Conservation (phyloP, 495 filamentous ascomycete genomes). For the Aspergillus panamensis region DNA sequence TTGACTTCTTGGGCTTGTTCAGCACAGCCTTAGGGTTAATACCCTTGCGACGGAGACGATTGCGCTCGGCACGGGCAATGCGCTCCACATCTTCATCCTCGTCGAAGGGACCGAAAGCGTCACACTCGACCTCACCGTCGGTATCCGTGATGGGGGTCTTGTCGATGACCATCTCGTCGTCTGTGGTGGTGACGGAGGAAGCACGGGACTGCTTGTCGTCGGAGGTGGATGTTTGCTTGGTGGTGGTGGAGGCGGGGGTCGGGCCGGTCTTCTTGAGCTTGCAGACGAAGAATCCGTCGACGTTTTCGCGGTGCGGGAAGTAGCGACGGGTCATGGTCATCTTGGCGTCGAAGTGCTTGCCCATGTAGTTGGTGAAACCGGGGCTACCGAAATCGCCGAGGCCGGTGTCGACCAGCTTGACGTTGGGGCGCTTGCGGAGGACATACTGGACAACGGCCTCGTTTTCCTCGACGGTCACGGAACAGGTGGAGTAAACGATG, state of each 20-base stretch:
- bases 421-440: conserved; percentile 84
- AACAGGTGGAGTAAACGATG: conserved; percentile 91
- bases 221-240: conserved; percentile 23
- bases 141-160: conserved; percentile 48
- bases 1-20: conserved; percentile 42
- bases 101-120: conserved; percentile 63
- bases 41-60: conserved; percentile 60
- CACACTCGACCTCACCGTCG: conserved; percentile 39
- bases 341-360: conserved; percentile 81
- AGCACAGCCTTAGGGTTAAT: conserved; percentile 58
- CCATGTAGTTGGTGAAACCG: conserved; percentile 81
- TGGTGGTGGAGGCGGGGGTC: conserved; percentile 54
- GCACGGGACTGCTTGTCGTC: conserved; percentile 19
- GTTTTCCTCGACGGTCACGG: conserved; percentile 88
- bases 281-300: conserved; percentile 97
- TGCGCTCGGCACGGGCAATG: conserved; percentile 57
- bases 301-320: conserved; percentile 93
- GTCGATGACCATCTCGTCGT: conserved; percentile 37
- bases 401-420: conserved; percentile 88
- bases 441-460: conserved; percentile 93
- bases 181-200: conserved; percentile 22
- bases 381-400: conserved; percentile 83
- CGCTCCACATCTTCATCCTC: conserved; percentile 59
- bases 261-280: conserved; percentile 93
- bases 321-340: conserved; percentile 84